Evolutionary conservation across 192 early-diverging fungal genomes (phyloP), one percentile per base, ranked within the genome.

Genomic region (Backusella morwellensis): DNA sequence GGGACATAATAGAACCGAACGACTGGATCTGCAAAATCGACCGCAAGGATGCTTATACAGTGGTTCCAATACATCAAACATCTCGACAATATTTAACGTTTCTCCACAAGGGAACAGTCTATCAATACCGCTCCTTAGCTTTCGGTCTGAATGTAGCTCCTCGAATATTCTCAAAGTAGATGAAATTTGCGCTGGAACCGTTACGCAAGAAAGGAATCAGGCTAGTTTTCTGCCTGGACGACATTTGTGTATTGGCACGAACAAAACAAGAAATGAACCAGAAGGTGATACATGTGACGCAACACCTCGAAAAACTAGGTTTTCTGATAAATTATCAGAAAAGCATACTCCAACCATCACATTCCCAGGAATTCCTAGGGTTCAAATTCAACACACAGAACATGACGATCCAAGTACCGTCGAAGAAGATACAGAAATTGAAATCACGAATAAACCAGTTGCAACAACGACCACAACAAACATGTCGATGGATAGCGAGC

Each of bases 21-120:
- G 74, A 80, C 52, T 75, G 38, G 9, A 71, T 80, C 0, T 70
- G 32, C 67, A 80, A 80, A 50, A 34, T 80, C 23, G 78, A 80
- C 41, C 35, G 75, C 1, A 75, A 75, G 40, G 78, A 80, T 72
- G 78, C 69, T 4, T 80, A 80, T 50, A 56, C 71, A 19, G 74
- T 80, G 1, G 74, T 80, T 0, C 74, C 78, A 11, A 74, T 80
- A 15, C 73, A 75, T 14, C 14, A 6, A 40, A 34, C 50, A 26
- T 75, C 73, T 7, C 15, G 35, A 32, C 11, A 41, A 17, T 80
- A 29, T 47, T 26, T 80, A 15, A 23, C 73, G 0, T 80, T 80
- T 56, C 6, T 12, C 19, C 14, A 80, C 56, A 44, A 50, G 1
- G 38, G 8, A 6, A 73, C 26, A 44, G 52, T 75, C 0, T 80